Evolutionary conservation across 805 yeast genomes (phyloP), one percentile per base, ranked within the genome.

Genomic region (Metahyphopichia silvanorum): DNA sequence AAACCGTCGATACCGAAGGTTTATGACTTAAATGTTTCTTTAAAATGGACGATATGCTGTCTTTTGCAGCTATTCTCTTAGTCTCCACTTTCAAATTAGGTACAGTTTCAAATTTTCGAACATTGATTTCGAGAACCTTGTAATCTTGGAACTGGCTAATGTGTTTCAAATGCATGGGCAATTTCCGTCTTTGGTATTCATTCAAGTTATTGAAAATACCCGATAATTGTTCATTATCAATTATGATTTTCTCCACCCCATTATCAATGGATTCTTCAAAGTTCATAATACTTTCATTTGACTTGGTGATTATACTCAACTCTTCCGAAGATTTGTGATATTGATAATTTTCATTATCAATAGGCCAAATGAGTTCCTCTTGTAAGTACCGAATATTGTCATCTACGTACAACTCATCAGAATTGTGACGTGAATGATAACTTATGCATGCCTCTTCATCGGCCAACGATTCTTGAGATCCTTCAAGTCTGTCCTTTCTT

Each of bases 71-170:
- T 16, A 22, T n/a, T 18, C 16, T 13, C 4, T 16, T 12, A 13
- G 28, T 28, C 2, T 18, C 19, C 4, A 25, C 13, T 19, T 29
- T 30, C n/a, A 15, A 14, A 7, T n/a, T 16, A 16, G 20, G 18
- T 22, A 16, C n/a, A 21, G 13, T n/a, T 36, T 62, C 66, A 40
- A 65, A 64, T 31, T 51, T 54, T 23, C 47, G 49, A 25, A 57
- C 37, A 16, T 42, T 48, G 16, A 66, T 47, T 22, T 61, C 61
- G 10, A 66, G 40, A 9, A 34, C 43, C 6, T 49, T 35, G 37
- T 39, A 62, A 41, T 65, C 73, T 26, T 43, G 44, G 35, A 63
- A 66, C 34, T 66, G 73, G 33, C 51, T 49, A 19, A 63, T 46
- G 29, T 53, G 55, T 35, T 53, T 61, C 36, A 65, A 47, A 40